Evolutionary conservation across 805 yeast species (phyloP).

Genomic region (Pichia pseudocactophila): DNA sequence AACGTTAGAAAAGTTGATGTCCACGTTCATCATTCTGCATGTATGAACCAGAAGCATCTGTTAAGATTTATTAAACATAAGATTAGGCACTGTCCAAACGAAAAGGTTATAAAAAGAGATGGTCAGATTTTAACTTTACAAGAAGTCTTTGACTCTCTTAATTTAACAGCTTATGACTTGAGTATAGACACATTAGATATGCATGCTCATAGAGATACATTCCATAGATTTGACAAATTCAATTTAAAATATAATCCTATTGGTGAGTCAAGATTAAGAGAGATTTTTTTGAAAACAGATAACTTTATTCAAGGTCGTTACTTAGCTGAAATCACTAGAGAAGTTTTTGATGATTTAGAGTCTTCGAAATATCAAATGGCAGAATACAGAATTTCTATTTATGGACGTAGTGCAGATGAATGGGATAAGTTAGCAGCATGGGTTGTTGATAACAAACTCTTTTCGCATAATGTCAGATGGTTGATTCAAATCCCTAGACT

Average conservation of each 20-base stretch:
- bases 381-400: constrained; percentile 89
- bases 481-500: constrained; percentile 89
- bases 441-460: constrained; percentile 87
- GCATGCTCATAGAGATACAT: constrained; percentile 98
- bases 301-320: constrained; percentile 83
- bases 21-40: constrained; percentile 97
- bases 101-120: constrained; percentile 89
- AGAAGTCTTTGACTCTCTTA: constrained; percentile 87
- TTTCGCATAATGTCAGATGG: constrained; percentile 96
- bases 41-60: constrained; percentile 97
- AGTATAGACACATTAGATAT: constrained; percentile 95
- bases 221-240: constrained; percentile 96
- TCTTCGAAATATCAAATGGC: constrained; percentile 95
- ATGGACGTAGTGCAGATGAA: constrained; percentile 82
- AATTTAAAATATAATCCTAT: constrained; percentile 95
- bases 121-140: constrained; percentile 75
- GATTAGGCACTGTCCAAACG: constrained; percentile 77
- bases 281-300: constrained; percentile 91
- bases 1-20: constrained; percentile 96
- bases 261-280: constrained; percentile 96
- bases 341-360: constrained; percentile 90
- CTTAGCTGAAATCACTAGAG: constrained; percentile 87
- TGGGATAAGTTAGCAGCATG: constrained; percentile 95
- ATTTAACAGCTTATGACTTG: constrained; percentile 87
- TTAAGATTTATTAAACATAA: constrained; percentile 91